Evolutionary conservation across 257 asterid genomes (phyloP).

Genomic region (Forsythia suspensa): DNA sequence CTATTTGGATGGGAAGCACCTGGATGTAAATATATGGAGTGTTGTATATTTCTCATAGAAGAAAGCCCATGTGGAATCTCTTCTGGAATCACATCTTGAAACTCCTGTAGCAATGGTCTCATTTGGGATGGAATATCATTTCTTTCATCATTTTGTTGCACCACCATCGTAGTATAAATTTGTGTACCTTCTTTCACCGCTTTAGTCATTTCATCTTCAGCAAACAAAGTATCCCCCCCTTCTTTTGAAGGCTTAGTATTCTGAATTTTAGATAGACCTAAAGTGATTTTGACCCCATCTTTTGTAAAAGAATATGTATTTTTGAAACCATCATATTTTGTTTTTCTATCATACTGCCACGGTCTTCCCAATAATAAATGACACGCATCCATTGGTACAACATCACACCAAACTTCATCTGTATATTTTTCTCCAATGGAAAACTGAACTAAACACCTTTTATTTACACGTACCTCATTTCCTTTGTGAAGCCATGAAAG

Average conservation of each 20-base stretch:
- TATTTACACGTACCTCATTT: neutral
- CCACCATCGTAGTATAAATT: neutral
- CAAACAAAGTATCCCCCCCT: neutral
- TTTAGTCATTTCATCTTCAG: neutral
- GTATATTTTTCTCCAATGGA: neutral
- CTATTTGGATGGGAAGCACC: constrained; percentile 6
- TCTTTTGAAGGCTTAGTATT: neutral
- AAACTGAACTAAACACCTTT: constrained; percentile 1
- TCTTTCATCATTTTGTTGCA: constrained; percentile 12
- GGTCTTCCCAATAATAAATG: constrained; percentile 1
- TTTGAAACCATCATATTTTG: neutral
- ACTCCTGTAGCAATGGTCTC: neutral
- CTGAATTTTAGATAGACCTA: neutral
- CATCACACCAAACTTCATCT: constrained; percentile 20
- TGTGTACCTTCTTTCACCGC: neutral
- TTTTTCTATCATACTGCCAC: neutral
- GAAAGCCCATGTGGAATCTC: neutral
- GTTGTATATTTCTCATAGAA: constrained; percentile 6
- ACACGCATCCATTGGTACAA: constrained; percentile 1
- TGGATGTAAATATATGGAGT: neutral
- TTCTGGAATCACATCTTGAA: neutral
- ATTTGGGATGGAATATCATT: neutral
- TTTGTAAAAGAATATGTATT: constrained; percentile 5
- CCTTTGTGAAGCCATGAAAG: constrained; percentile 7
- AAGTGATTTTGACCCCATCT: neutral